Evolutionary conservation across 2,329 filamentous ascomycete species (phyloP), one percentile per base, ranked within the genome.

Genomic region (Mycosphaerella sp.): DNA sequence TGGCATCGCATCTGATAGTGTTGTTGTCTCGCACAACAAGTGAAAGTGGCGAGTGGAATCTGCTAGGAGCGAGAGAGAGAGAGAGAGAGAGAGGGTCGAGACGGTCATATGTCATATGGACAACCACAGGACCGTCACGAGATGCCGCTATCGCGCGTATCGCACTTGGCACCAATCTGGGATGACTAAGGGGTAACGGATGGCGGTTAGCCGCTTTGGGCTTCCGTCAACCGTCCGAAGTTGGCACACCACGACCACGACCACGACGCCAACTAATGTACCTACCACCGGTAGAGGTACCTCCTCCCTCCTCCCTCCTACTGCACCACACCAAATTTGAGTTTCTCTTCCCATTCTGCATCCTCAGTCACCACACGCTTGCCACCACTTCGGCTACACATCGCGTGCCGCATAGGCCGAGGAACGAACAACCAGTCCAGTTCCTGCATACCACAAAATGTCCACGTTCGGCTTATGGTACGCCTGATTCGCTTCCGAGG

Each of bases 1-100:
- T 45, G 41, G 48, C 48, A 51, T 51, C 48, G 48, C 48, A 51
- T 51, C 48, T 32, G 42, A 46, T 11, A 11, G 44, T 45, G 8
- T 29, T 26, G 42, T 17, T 42, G 26, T 7, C 5, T 29, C 26
- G 9, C 17, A 44, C 17, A 26, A 12, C 39, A 34, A 34, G 26
- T 29, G 26, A 29, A 29, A 29, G 26, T 29, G 26, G 26, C 26
- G 26, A 29, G 26, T 29, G 26, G 26, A 29, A 29, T 1, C 26
- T 29, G 26, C 26, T 21, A 21, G 21, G 21, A 29, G 26, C 6
- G 26, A 29, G 26, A 6, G 6, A n/a, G 40, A 12, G 14, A 21
- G 12, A 17, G 40, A 42, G 21, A 21, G 4, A 42, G 21, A 29
- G 26, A 42, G 21, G 5, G 26, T 29, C 4, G 26, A 29, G 5